Percentiles rank a stretch among this genome's conserved stretches.
Evolutionary conservation across 2,329 filamentous ascomycete genomes (phyloP).

Genomic region (Cercospora zeae-maydis): DNA sequence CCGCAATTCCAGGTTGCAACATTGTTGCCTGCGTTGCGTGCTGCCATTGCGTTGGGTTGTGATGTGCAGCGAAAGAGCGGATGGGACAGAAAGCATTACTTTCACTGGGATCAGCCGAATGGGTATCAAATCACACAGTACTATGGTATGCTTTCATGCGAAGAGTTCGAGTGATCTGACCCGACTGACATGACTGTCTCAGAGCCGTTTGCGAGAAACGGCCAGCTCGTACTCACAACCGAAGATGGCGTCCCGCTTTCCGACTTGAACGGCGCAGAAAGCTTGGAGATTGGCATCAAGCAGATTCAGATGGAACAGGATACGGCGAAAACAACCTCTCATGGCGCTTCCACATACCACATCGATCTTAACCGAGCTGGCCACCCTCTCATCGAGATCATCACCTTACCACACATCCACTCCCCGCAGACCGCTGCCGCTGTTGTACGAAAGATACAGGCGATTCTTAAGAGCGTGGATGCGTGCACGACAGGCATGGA

Average conservation of each 20-base stretch:
- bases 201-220: slow-evolving; percentile 65
- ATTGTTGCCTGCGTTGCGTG: slow-evolving; percentile 83
- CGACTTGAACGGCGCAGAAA: slow-evolving; percentile 62
- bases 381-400: slow-evolving; percentile 88
- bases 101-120: slow-evolving; percentile 95
- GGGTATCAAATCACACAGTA: slow-evolving; percentile 99
- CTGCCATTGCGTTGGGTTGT: slow-evolving; percentile 80
- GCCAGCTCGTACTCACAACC: slow-evolving; percentile 64
- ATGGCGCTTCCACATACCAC: slow-evolving; percentile 68
- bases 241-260: slow-evolving; percentile 78
- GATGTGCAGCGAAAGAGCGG: slow-evolving; percentile 70
- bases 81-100: slow-evolving; percentile 98
- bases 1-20: slow-evolving; percentile 79
- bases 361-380: slow-evolving; percentile 94
- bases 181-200: not conserved
- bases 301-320: slow-evolving; percentile 98
- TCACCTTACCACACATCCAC: slow-evolving; percentile 84
- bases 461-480: slow-evolving; percentile 72
- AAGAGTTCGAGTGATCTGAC: not conserved
- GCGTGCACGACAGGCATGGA: slow-evolving; percentile 93
- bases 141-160: slow-evolving; percentile 53
- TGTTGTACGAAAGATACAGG: slow-evolving; percentile 83
- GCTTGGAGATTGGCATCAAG: slow-evolving; percentile 73
- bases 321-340: slow-evolving; percentile 86
- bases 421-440: slow-evolving; percentile 83